phyloP scores from a whole-genome alignment of 2,329 filamentous ascomycete genomes.

The Pseudocercospora ulei region DNA sequence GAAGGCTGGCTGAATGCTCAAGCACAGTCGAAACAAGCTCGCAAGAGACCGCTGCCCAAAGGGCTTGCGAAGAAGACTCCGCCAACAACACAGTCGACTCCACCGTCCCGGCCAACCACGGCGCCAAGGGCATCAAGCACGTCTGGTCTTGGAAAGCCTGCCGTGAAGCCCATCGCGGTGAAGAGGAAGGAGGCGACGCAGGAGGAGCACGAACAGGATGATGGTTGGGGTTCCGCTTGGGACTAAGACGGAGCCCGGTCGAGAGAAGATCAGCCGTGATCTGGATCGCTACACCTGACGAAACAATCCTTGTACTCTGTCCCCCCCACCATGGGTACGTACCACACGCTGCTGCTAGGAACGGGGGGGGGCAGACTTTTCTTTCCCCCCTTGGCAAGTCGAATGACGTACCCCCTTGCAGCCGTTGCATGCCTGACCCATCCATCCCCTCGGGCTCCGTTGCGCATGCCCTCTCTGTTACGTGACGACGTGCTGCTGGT shows the following conservation, averaged over 20 bases:
- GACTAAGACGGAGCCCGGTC: constrained; percentile 20
- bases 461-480: no score
- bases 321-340: no score
- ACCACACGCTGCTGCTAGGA: no score
- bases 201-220: constrained; percentile 33
- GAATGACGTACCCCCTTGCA: no score
- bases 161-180: constrained; percentile 13
- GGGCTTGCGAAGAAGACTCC: constrained; percentile 57
- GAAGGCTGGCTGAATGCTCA: constrained; percentile 90
- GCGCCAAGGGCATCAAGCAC: constrained; percentile 26
- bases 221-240: constrained; percentile 38
- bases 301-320: no score
- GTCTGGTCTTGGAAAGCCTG: constrained; percentile 7
- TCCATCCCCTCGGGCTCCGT: no score
- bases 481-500: no score
- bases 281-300: no score
- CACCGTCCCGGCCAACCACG: constrained; percentile 18
- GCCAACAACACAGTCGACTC: constrained; percentile 28
- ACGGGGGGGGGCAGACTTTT: no score
- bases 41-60: constrained; percentile 66
- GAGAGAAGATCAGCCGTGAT: no score
- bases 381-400: no score
- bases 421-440: no score
- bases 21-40: constrained; percentile 57
- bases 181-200: constrained; percentile 22